phyloP scores from a whole-genome alignment of 2,329 filamentous ascomycete species.

The Hypoxylon sp. region DNA sequence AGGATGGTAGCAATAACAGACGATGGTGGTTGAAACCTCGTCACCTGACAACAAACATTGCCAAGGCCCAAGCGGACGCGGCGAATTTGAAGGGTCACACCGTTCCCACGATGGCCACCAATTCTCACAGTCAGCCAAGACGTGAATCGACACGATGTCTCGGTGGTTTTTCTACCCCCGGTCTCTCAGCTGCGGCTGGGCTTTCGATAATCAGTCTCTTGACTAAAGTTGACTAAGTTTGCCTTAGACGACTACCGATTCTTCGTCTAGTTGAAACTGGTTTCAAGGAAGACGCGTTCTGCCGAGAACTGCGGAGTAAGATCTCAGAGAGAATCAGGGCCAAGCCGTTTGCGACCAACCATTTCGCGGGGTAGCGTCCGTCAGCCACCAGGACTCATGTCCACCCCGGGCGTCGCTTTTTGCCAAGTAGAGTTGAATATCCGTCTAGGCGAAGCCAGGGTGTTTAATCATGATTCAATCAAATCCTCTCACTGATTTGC shows the following conservation, averaged over 20 bases:
- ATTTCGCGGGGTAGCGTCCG: constrained; percentile 43
- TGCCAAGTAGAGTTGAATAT: constrained; percentile 47
- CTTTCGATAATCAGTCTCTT: constrained; percentile 22
- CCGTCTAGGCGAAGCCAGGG: constrained; percentile 48
- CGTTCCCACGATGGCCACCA: constrained; percentile 6
- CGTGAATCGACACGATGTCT: not conserved
- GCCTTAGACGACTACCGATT: constrained; percentile 20
- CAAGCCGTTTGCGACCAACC: constrained; percentile 37
- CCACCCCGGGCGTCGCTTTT: constrained; percentile 36
- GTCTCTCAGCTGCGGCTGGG: constrained; percentile 28
- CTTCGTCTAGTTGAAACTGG: constrained; percentile 25
- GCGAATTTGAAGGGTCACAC: constrained; percentile 4
- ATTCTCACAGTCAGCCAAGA: constrained; percentile 17
- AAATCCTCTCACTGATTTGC: constrained; percentile 46
- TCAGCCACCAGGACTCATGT: constrained; percentile 29
- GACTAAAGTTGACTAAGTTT: constrained; percentile 4
- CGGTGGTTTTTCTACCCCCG: constrained; percentile 38
- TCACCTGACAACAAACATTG: constrained; percentile 22
- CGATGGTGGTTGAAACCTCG: constrained; percentile 9
- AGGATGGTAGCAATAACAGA: constrained; percentile 22
- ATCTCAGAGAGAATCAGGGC: constrained; percentile 30
- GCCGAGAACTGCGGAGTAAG: constrained; percentile 45
- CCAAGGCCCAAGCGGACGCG: constrained; percentile 25
- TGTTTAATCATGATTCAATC: constrained; percentile 45
- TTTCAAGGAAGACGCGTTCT: constrained; percentile 20